A percentile compares a stretch with the other conserved stretches of the same genome.
phyloP scores from a whole-genome alignment of 208 protist genomes.

The Leishmania braziliensis region DNA sequence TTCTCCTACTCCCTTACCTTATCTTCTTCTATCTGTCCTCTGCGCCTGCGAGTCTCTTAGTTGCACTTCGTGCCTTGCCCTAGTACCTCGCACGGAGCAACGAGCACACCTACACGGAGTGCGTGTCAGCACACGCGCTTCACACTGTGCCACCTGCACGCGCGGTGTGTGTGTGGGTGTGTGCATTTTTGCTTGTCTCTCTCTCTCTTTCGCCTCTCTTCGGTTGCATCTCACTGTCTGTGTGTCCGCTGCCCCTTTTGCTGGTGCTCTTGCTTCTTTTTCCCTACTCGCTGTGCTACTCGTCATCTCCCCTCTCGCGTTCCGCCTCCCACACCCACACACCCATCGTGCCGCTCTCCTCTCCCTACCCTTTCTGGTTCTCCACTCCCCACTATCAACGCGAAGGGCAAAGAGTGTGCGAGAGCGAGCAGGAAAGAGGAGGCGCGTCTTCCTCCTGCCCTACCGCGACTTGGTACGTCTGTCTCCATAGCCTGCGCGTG shows the following conservation, averaged over 20 bases:
- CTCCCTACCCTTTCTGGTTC: neutral
- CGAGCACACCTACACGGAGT: neutral
- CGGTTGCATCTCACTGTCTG: conserved; percentile 8
- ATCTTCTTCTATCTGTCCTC: conserved; percentile 3
- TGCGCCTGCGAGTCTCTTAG: neutral
- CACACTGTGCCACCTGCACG: neutral
- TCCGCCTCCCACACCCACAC: neutral
- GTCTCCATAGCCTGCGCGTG: neutral
- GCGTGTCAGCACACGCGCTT: neutral
- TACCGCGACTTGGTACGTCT: neutral
- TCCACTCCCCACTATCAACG: neutral
- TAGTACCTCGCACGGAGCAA: neutral
- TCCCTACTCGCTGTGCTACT: neutral
- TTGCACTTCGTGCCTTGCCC: neutral
- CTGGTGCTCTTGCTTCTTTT: neutral
- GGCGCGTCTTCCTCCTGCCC: neutral
- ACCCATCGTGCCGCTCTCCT: neutral
- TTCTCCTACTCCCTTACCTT: neutral
- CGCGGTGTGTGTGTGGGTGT: neutral
- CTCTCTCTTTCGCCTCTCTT: neutral
- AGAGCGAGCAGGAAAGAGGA: neutral
- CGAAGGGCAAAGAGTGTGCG: neutral
- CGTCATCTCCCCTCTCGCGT: neutral
- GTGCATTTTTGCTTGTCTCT: neutral
- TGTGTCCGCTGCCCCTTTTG: neutral